Evolutionary conservation across 2,329 filamentous ascomycete genomes (phyloP).

Genomic region (Colletotrichum orchidophilum): DNA sequence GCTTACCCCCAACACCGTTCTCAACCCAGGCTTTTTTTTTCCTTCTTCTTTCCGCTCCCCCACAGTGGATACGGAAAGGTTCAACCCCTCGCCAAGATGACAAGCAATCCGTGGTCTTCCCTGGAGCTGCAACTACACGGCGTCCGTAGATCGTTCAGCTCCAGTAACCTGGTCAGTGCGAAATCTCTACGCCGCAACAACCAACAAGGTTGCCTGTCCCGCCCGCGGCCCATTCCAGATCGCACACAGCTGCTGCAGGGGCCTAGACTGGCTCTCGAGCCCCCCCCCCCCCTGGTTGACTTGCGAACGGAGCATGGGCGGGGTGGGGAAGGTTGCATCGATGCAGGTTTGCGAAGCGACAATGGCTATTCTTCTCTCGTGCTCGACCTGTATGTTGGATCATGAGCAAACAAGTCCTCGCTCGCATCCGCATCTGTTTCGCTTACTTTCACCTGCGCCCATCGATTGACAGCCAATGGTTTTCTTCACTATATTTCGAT

Average conservation of each 20-base stretch:
- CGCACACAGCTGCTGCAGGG: not conserved
- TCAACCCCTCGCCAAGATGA: not conserved
- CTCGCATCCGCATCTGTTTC: not conserved
- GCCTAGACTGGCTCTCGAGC: not conserved
- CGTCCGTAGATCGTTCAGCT: not conserved
- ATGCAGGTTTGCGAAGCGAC: not conserved
- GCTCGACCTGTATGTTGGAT: constrained; percentile 37
- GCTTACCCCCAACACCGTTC: not conserved
- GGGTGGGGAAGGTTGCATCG: constrained; percentile 40
- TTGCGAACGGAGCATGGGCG: constrained; percentile 16
- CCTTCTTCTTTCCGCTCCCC: not conserved
- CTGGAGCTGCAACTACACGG: not conserved
- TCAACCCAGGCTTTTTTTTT: not conserved
- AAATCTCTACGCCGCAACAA: not conserved
- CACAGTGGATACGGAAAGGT: not conserved
- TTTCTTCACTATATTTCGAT: not conserved
- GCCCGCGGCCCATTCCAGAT: not conserved
- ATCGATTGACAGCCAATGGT: not conserved
- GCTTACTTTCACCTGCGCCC: not conserved
- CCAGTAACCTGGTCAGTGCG: not conserved
- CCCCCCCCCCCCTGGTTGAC: not conserved
- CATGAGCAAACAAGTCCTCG: not conserved
- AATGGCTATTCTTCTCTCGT: constrained; percentile 20
- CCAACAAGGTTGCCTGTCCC: not conserved
- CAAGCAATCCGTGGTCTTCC: not conserved